Conservation (phyloP, 139 green algal genomes). For the Picochlorum costavermella region DNA sequence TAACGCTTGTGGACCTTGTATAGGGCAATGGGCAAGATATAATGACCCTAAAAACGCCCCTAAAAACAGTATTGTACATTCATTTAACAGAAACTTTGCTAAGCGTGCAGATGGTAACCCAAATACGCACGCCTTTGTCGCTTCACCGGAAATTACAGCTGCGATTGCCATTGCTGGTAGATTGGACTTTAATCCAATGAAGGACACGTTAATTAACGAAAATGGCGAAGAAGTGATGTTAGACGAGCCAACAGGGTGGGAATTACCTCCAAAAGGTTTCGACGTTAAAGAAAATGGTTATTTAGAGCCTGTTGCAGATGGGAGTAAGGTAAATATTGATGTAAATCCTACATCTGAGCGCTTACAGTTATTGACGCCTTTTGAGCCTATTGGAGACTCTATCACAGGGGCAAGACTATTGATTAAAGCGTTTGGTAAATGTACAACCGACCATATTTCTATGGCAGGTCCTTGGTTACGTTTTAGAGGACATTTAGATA, state of each 20-base stretch:
- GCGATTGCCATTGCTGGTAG: constrained; percentile 78
- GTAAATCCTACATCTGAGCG: constrained; percentile 76
- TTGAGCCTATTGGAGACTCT: constrained; percentile 73
- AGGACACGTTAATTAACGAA: constrained; percentile 50
- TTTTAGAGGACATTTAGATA: constrained; percentile 94
- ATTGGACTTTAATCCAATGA: constrained; percentile 91
- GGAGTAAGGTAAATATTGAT: constrained; percentile 54
- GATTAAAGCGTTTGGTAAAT: constrained; percentile 86
- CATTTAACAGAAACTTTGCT: constrained; percentile 93
- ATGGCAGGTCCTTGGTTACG: constrained; percentile 96
- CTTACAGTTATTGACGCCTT: constrained; percentile 72
- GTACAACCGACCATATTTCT: constrained; percentile 95
- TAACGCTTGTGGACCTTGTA: constrained; percentile 93
- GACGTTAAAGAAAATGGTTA: constrained; percentile 59
- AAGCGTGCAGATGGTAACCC: constrained; percentile 90
- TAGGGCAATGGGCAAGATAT: constrained; percentile 93
- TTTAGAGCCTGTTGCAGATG: constrained; percentile 43
- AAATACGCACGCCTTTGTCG: constrained; percentile 83
- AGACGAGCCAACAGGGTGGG: constrained; percentile 65
- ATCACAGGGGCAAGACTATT: constrained; percentile 37
- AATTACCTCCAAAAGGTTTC: constrained; percentile 77
- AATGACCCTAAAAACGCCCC: constrained; percentile 76
- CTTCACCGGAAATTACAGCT: constrained; percentile 82
- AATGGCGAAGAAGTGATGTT: constrained; percentile 83
- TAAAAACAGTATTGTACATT: constrained; percentile 91